Evolutionary conservation across 2,329 filamentous ascomycete species (phyloP).

Genomic region (Colletotrichum australisinense): DNA sequence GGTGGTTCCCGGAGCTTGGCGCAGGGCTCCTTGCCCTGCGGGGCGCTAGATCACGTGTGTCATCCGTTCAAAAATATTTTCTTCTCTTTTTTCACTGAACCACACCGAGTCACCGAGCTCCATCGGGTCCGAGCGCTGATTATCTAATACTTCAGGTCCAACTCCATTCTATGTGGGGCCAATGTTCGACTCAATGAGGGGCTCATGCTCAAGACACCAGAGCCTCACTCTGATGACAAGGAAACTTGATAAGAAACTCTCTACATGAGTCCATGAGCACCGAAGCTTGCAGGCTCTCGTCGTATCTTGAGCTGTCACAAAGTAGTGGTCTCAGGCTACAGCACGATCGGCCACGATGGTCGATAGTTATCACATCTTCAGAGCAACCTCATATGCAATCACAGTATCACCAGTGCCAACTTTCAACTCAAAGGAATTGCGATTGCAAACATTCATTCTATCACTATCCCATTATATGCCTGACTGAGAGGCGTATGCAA

Average conservation of each 20-base stretch:
- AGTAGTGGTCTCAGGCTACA: rapidly evolving
- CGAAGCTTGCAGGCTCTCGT: not conserved
- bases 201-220: not conserved
- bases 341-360: not conserved
- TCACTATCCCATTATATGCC: conserved; percentile 5
- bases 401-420: not conserved
- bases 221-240: no score
- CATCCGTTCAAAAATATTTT: rapidly evolving
- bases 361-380: not conserved
- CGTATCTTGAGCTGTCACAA: not conserved
- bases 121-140: not conserved
- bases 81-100: not conserved
- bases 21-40: conserved; percentile 29
- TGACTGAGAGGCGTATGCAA: not conserved
- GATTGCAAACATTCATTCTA: conserved; percentile 6
- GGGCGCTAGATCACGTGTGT: not conserved
- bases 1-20: conserved; percentile 15
- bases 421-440: not conserved
- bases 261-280: not conserved
- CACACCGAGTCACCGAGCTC: not conserved
- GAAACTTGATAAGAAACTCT: not conserved
- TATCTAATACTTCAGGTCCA: not conserved
- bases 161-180: not conserved
- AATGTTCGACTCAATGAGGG: not conserved
- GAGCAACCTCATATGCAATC: not conserved